Base-by-base conservation (phyloP, 2,329 filamentous ascomycete genomes). In the Fusarium sp. region DNA sequence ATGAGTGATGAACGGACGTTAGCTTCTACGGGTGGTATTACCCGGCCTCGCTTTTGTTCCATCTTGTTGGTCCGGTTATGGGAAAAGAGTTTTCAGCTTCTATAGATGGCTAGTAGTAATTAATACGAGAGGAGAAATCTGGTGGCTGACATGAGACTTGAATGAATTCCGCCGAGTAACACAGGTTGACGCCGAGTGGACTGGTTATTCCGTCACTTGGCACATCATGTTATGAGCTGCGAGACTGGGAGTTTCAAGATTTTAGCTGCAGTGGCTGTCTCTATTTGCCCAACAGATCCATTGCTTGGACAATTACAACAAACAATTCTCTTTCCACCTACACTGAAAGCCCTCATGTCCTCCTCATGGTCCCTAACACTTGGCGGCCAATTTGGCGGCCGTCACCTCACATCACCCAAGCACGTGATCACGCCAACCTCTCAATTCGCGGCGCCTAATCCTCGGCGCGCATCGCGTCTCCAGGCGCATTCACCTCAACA, bases 361-460 rank as follows among this genome's bases (percentile, higher is more conserved):
- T 31, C 16, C 18, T 56, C 29, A 54, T 56, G 52, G n/a, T 20
- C 52, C 13, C 16, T 10, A 58, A 37, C 22, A 38, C 20, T 40
- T 58, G 31, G 54, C 31, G 20, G 31, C 52, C 52, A 24, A 37
- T 24, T 24, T 22, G 20, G 34, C 31, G 61, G 50, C 27, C 27
- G 14, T 42, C 35, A 40, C 40, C 20, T 57, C 34, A 31, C 16
- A 18, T 64, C 72, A 67, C 66, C 67, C 34, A 61, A 35, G 59
- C 79, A 80, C 79, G 79, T 80, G 79, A 80, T 70, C 68, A 69
- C 74, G 69, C 52, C 73, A 78, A 52, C 74, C 74, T 77, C 72
- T 69, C 58, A 60, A 70, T 78, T 71, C 77, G 79, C 78, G 79
- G 79, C 80, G 80, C 79, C 76, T 82, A 82, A 82, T 79, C 80